A percentile compares a stretch with the other conserved stretches of the same genome.
These are phyloP conservation scores for Cladosporium sp. DNA, from an alignment of 2,329 filamentous ascomycete genomes.

Conservation along the genomic window DNA sequence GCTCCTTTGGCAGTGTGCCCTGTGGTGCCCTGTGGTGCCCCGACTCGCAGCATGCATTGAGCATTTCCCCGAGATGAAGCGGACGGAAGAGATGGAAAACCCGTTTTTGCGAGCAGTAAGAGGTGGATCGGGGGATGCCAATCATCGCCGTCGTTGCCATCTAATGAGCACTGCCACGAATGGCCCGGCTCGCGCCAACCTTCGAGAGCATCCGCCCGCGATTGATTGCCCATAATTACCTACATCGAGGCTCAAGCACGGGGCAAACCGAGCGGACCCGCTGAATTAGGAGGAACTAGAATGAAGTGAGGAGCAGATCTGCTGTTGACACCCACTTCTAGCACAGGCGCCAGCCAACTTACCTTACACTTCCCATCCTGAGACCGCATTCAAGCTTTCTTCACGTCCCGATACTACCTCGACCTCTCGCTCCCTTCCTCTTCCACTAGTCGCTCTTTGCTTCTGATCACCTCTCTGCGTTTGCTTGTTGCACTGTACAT, in stretches of 20 bases:
- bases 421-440: background rate
- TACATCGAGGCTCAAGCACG: background rate
- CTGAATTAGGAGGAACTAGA: background rate
- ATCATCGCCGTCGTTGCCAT: background rate
- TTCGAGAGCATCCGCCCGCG: background rate
- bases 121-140: background rate
- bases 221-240: background rate
- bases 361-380: background rate
- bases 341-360: slow-evolving; percentile 1
- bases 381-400: slow-evolving; percentile 2
- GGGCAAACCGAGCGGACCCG: background rate
- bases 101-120: background rate
- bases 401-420: background rate
- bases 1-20: background rate
- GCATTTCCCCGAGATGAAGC: background rate
- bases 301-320: background rate
- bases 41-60: background rate
- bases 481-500: background rate
- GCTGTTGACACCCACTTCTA: background rate
- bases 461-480: background rate
- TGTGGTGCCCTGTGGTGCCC: background rate
- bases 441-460: background rate
- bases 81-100: background rate
- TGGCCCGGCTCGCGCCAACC: background rate
- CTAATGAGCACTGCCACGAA: background rate